These are phyloP conservation scores for Phyllachora maydis DNA, from an alignment of 2,329 filamentous ascomycete genomes.

Conservation along the genomic window DNA sequence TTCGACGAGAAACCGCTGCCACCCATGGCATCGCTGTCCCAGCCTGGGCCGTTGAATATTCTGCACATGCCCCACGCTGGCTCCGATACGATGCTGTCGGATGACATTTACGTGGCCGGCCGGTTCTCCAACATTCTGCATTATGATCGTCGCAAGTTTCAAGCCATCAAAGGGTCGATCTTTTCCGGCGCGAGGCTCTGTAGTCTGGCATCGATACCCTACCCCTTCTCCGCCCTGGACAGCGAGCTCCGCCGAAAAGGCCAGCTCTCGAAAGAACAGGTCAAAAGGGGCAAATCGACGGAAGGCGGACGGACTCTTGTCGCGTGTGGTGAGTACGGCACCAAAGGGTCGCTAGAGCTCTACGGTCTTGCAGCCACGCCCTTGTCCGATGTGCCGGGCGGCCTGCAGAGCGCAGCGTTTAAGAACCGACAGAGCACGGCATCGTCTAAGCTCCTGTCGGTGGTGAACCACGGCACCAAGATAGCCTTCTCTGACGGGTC, in stretches of 20 bases:
- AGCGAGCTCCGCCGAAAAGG: slow-evolving; percentile 34
- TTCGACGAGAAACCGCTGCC: slow-evolving; percentile 31
- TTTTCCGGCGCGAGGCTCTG: slow-evolving; percentile 69
- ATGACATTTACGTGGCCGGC: slow-evolving; percentile 74
- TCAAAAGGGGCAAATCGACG: slow-evolving; percentile 28
- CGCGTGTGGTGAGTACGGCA: slow-evolving; percentile 78
- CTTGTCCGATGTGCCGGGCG: slow-evolving; percentile 7
- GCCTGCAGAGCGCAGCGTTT: slow-evolving; percentile 27
- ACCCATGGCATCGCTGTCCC: slow-evolving; percentile 50
- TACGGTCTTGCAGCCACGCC: slow-evolving; percentile 36
- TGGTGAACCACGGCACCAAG: slow-evolving; percentile 61
- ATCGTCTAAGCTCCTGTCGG: slow-evolving; percentile 60
- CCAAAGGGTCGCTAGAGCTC: slow-evolving; percentile 76
- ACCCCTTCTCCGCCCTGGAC: slow-evolving; percentile 42
- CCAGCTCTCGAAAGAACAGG: slow-evolving; percentile 31
- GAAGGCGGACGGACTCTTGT: slow-evolving; percentile 46
- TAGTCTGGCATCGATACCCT: slow-evolving; percentile 47
- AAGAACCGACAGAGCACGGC: slow-evolving; percentile 74
- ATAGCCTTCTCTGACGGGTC: slow-evolving; percentile 71
- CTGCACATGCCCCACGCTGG: slow-evolving; percentile 48
- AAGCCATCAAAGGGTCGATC: slow-evolving; percentile 54
- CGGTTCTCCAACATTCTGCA: slow-evolving; percentile 76
- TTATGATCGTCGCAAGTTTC: slow-evolving; percentile 77
- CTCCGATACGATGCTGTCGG: slow-evolving; percentile 32
- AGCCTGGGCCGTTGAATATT: slow-evolving; percentile 67